Base-by-base conservation (phyloP, 805 yeast species). In the Candida nemodendra region DNA sequence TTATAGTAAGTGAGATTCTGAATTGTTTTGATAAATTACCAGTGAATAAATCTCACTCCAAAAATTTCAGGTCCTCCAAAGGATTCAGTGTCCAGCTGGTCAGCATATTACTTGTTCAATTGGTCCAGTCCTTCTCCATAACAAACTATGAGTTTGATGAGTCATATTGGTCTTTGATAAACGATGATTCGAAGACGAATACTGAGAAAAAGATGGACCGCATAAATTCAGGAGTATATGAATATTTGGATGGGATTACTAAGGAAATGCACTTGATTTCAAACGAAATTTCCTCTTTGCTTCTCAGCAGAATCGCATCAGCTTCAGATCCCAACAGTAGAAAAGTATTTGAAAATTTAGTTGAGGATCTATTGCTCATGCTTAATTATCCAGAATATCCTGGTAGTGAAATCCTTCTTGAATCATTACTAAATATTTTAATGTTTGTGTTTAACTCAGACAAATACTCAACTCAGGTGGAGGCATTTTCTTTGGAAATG, bases 381-480 rank as follows among this genome's bases (percentile, higher is more conserved):
- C 50, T 84, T 8, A 56, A 63, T 2, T 57, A 57, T 7, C 85
- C 88, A 0, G 81, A 78, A 38, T 86, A 82, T 77, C 68, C 87
- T 0, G 76, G 76, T 0, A 69, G 81, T 1, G 84, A 77, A 42
- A 47, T 65, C 0, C 47, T 84, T 12, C 56, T 84, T 5, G 54
- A 52, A 6, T 64, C 78, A 1, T 38, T 81, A 2, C 60, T 72
- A 50, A 68, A 63, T 27, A 61, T 69, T 5, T 51, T 81, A 16
- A 52, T 79, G 34, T 48, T 45, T 15, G 53, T 67, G 1, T 62
- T 71, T 42, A 62, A 54, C 48, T 65, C 68, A 2, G 69, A 68
- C 9, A 61, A 59, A 19, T 62, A 65, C 30, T 32, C 71, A 0
- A 62, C 72, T 1, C 41, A 54, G 9, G 61, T 72, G 5, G 84